Evolutionary conservation across 257 asterid genomes (phyloP), one percentile per base, ranked within the genome.

Genomic region (Nyctanthes arbortristis): DNA sequence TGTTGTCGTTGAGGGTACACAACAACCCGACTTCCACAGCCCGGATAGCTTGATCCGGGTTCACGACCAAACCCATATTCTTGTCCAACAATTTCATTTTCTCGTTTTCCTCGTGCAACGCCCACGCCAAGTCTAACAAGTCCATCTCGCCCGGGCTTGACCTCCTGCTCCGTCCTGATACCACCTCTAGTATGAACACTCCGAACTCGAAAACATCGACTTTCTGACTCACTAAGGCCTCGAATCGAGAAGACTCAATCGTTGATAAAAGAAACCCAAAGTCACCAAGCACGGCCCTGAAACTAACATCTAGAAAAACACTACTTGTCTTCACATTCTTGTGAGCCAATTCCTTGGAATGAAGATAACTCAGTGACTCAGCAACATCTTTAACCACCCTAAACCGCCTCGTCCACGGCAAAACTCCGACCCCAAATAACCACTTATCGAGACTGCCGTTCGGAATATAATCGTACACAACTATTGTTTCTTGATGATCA

Each of bases 371-470:
- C 39, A 90, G 77, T 6, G 88, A 85, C 63, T 88, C 88, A 0
- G 83, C 96, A 34, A 86, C 84, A 39, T 85, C 93, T 80, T 83
- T 88, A 16, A 88, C 80, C 11, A 83, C 93, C 81, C 84, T 86
- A 27, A 81, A 77, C 60, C 97, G 78, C 16, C 93, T 76, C 7
- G 90, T 79, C 97, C 96, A 88, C 0, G 93, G 96, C 73, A 90
- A 30, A 64, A 81, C 91, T 20, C 91, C 91, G 16, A 85, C 81
- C 3, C 97, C 96, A 13, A 78, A 84, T 49, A 88, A 30, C 97
- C 97, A 90, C 73, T 79, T 85, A 20, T 90, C 96, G 0, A 88
- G 87, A 62, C 96, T 88, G 18, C 89, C 91, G 29, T 90, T 90
- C 2, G 89, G 91, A 37, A 86, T 77, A 18, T 77, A 90, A 33